Evolutionary conservation across 2,329 filamentous ascomycete genomes (phyloP), one percentile per base, ranked within the genome.

Genomic region (Calonectria montana): DNA sequence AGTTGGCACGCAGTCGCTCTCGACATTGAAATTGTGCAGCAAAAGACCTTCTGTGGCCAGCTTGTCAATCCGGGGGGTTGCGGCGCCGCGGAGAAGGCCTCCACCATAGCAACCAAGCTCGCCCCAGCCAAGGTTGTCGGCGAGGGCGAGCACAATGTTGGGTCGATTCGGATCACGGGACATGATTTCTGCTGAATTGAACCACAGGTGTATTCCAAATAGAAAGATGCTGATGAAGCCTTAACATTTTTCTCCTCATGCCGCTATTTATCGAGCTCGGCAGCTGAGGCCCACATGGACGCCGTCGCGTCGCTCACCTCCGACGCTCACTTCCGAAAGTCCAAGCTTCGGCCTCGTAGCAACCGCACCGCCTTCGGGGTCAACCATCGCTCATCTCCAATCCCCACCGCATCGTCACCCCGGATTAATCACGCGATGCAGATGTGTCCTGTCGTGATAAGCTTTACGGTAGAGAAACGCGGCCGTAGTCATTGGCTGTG

Each of bases 51-150:
- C 76, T 0, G 76, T 79, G 4, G 82, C 79, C 8, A 83, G 76
- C 18, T 73, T 76, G 47, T 83, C 81, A 57, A 83, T 83, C 4
- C 81, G 74, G 12, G 80, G 81, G 0, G 81, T 83, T 2, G 80
- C 76, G 4, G 81, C 81, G 6, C 82, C 82, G 1, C 81, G 80
- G 3, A 83, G 75, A 3, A 72, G 48, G 1, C 82, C 81, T 9
- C 81, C 81, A 1, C 82, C 81, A 43, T 83, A 82, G 48, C 80
- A 82, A 1, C 80, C 81, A 4, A 83, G 74, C 57, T 83, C 82
- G 16, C 82, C 82, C 82, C 81, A 83, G 67, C 81, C 82, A 13
- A 83, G 80, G 64, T 83, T 83, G 45, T 83, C 82, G n/a, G 82
- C 82, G 0, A 83, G 72, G 67, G 79, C 76, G n/a, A 83, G 78